Base-by-base conservation (phyloP, 2,329 filamentous ascomycete species). In the Trichoderma oligosporum region DNA sequence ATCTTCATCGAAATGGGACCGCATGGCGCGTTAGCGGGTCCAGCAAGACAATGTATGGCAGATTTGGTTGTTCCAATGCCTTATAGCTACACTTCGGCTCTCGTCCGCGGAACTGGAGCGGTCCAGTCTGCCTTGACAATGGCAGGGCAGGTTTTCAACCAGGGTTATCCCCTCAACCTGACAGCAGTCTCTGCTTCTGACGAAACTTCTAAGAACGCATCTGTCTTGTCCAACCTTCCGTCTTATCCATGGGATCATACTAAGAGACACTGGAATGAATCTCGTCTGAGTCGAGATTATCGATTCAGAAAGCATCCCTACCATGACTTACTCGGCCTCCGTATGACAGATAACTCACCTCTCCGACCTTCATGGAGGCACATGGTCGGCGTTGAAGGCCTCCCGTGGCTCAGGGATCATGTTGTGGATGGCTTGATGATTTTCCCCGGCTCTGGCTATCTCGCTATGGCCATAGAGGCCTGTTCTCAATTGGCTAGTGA, bases 381-480 rank as follows among this genome's bases (percentile, higher is more conserved):
- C 42, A 29, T 63, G 18, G 39, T 68, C 3, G 44, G 59, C 16
- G 22, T 64, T 2, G 57, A 57, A 2, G 61, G 61, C 14, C 54
- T 65, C 7, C 57, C 65, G 7, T 78, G 74, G 76, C 58, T 77
- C 2, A 47, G 54, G 4, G 42, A 76, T 51, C 73, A 78, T 46
- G 47, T 61, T 9, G 49, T 64, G n/a, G 69, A 76, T 51, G 73
- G 78, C 48, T 36, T 60, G 7, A 64, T 71, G 33, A 66, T 82
- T 9, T 81, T 79, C 45, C 79, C 79, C 2, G 78, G 76, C 2
- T 72, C 78, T 1, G 78, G 78, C 2, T 77, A 79, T 70, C 64
- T 77, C 1, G 64, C 71, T 9, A 81, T 81, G 78, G 77, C 71
- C 0, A 61, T 81, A 2, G 76, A 81, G 60, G 78, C 72, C 1